Evolutionary conservation across 805 yeast genomes (phyloP), one percentile per base, ranked within the genome.

Genomic region (Saccharomyces paradoxus): DNA sequence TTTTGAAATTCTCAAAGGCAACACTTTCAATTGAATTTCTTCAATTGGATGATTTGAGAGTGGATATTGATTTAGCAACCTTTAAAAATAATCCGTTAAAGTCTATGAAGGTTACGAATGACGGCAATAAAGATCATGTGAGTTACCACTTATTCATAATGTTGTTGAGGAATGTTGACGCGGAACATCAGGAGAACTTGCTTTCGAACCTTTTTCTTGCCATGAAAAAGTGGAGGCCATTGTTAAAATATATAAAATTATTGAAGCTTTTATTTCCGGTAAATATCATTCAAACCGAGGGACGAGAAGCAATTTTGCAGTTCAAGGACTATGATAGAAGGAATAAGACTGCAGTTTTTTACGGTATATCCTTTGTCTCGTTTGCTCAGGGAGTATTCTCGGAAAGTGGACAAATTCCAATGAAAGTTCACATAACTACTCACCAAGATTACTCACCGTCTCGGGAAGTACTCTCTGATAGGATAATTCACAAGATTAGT

Each of bases 241-340:
- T 62, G 10, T 37, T 62, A 12, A 55, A 54, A 41, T 56, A 58
- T 24, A 58, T 54, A 21, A 47, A 41, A 7, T 49, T 61, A n/a
- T 53, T 66, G 12, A 37, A 53, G 41, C 30, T 58, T 24, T 32
- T 62, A 17, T 64, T 60, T 50, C 63, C 63, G 17, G 53, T 58
- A 8, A 41, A 48, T 12, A 17, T 62, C 2, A 13, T 21, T n/a
- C 24, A 12, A 14, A 28, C 17, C 6, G 27, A 44, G 21, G 51
- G 55, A 4, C 50, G 46, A 2, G 41, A 28, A 46, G 41, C 28
- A 27, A 24, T 14, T 27, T 24, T 64, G 8, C 51, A 57, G 28
- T 28, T 65, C 3, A 53, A 47, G 44, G 63, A 61, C 46, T 58
- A 54, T 24, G 63, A 64, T 49, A 26, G 58, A 6, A 51, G 41